These are phyloP conservation scores for Trichophyton benhamiae DNA, from an alignment of 2,329 filamentous ascomycete genomes.

Conservation along the genomic window DNA sequence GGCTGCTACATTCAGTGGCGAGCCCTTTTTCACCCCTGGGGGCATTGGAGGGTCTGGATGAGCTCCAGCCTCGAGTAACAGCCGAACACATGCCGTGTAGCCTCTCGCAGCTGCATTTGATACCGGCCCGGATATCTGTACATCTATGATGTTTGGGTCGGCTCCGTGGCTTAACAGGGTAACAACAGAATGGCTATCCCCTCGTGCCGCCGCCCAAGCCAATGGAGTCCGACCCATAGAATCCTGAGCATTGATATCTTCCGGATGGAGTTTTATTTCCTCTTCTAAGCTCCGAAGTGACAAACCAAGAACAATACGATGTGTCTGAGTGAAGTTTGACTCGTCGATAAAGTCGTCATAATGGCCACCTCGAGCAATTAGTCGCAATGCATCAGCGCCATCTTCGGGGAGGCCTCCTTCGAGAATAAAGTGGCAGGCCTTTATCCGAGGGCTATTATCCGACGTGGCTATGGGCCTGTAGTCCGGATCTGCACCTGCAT, in stretches of 20 bases:
- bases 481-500: slow-evolving; percentile 22
- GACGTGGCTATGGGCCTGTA: slow-evolving; percentile 18
- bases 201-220: slow-evolving; percentile 19
- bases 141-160: slow-evolving; percentile 19
- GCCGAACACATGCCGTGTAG: slow-evolving; percentile 16
- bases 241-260: slow-evolving; percentile 16
- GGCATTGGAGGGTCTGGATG: slow-evolving; percentile 20
- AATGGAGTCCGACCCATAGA: slow-evolving; percentile 19
- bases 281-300: slow-evolving; percentile 15
- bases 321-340: slow-evolving; percentile 15
- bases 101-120: slow-evolving; percentile 16
- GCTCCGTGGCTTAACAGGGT: slow-evolving; percentile 17
- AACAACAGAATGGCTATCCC: slow-evolving; percentile 15
- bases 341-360: slow-evolving; percentile 18
- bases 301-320: slow-evolving; percentile 18
- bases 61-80: slow-evolving; percentile 20
- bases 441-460: slow-evolving; percentile 19
- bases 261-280: slow-evolving; percentile 13
- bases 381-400: slow-evolving; percentile 10
- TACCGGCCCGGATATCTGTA: slow-evolving; percentile 14
- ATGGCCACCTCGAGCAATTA: slow-evolving; percentile 10
- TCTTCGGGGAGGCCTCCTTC: slow-evolving; percentile 14
- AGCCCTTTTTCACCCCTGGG: slow-evolving; percentile 19
- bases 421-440: slow-evolving; percentile 19
- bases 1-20: slow-evolving; percentile 22